Percentiles rank a stretch among this genome's conserved stretches.
phyloP scores from a whole-genome alignment of 2,329 filamentous ascomycete species.

The Orbilia javanica region DNA sequence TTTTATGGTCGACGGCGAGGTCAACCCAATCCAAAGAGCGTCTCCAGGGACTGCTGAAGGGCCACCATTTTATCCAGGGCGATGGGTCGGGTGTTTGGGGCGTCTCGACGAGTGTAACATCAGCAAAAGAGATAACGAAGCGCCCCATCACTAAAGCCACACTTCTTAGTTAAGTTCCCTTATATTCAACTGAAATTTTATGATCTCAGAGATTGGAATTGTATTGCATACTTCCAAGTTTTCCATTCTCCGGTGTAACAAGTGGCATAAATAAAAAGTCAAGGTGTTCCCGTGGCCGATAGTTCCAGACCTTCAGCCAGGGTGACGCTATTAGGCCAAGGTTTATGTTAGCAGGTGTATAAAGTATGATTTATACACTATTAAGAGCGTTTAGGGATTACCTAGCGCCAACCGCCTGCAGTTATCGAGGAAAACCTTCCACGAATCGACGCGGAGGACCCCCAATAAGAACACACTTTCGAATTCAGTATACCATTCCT shows the following conservation, averaged over 20 bases:
- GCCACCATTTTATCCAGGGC: conserved; percentile 36
- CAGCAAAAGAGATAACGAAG: conserved; percentile 51
- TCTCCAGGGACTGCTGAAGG: conserved; percentile 3
- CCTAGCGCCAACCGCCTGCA: conserved; percentile 34
- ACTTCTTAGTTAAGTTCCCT: neutral
- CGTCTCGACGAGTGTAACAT: conserved; percentile 49
- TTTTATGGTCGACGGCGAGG: conserved; percentile 51
- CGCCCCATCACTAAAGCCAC: conserved; percentile 43
- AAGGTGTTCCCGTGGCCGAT: conserved; percentile 47
- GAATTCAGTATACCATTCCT: conserved; percentile 50
- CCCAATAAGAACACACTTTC: conserved; percentile 46
- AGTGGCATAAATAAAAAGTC: conserved; percentile 55
- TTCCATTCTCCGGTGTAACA: conserved; percentile 23
- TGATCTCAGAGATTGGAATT: neutral
- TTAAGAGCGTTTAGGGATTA: neutral
- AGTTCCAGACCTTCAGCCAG: conserved; percentile 56
- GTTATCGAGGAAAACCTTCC: conserved; percentile 52
- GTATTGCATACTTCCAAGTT: conserved; percentile 34
- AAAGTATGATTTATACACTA: neutral
- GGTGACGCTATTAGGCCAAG: conserved; percentile 27
- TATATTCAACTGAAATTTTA: neutral
- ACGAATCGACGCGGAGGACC: conserved; percentile 41
- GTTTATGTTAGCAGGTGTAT: neutral
- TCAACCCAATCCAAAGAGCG: conserved; percentile 36
- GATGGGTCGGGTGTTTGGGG: conserved; percentile 11